A percentile compares a stretch with the other conserved stretches of the same genome.
Conservation (phyloP, 495 filamentous ascomycete species). For the Penicillium cosmopolitanum region DNA sequence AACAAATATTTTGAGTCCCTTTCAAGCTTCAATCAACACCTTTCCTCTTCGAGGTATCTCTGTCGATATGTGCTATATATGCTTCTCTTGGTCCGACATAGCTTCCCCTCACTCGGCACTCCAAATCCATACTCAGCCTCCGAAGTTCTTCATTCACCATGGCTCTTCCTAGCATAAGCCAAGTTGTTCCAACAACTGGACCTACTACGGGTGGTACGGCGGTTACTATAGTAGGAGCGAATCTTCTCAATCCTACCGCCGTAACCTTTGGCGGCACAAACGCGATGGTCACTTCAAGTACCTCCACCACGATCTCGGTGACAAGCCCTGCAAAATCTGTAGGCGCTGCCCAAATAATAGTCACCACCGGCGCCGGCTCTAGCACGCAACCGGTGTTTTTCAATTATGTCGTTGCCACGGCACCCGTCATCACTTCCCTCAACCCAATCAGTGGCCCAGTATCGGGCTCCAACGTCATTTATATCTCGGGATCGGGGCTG, state of each 20-base stretch:
- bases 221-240: neutral
- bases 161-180: constrained; percentile 5
- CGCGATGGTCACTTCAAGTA: neutral
- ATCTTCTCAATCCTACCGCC: neutral
- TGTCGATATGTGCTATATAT: neutral
- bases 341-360: neutral
- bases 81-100: neutral
- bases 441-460: neutral
- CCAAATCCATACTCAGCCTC: neutral
- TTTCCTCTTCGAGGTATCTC: neutral
- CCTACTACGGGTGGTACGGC: constrained; percentile 9
- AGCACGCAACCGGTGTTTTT: neutral
- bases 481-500: neutral
- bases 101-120: neutral
- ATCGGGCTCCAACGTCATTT: neutral
- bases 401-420: neutral
- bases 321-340: neutral
- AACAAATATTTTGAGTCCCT: neutral
- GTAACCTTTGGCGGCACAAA: constrained; percentile 1
- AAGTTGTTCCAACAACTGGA: constrained; percentile 8
- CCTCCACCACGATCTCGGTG: neutral
- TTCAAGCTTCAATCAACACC: no score
- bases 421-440: neutral
- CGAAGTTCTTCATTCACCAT: neutral
- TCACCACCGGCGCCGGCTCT: neutral